Evolutionary conservation across 331 rosid genomes (phyloP), one percentile per base, ranked within the genome.

Genomic region (Rhamnella rubrinervis): DNA sequence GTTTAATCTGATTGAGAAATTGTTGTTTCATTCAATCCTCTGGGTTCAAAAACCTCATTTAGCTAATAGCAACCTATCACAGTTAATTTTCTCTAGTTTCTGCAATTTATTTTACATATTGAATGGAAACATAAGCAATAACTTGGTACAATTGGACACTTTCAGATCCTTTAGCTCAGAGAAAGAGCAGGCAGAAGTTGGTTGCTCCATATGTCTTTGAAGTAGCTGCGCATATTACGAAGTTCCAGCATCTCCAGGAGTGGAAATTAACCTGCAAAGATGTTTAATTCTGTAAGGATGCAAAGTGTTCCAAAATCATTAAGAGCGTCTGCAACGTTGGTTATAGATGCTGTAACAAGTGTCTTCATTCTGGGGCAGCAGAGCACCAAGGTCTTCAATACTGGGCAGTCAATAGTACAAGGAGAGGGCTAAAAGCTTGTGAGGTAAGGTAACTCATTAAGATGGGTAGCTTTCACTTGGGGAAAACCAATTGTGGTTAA

Each of bases 11-110:
- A 39, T 52, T 23, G 28, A 46, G 65, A 51, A 38, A 16, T 28
- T 13, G 21, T 50, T 39, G 6, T 23, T 4, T 31, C 35, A 31
- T 31, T 31, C 35, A 31, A 31, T 4, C 35, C 35, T 31, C 5
- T 46, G 57, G 68, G 6, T 49, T 84, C 75, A 75, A 78, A 84
- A 1, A 81, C n/a, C 15, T 41, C 62, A 7, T 75, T 56, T 15
- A 84, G 58, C 9, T 8, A 67, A 63, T 4, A 1, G 7, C 77
- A 56, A 0, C 0, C 13, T 0, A 0, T 5, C 61, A 74, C 53
- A 0, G 0, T 1, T 3, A 65, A 6, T n/a, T 6, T 15, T 23
- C 59, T 77, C 61, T 41, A 80, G 38, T 31, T 71, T 80, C 9
- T 59, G 80, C 40, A 77, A 62, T 20, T 38, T 20, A 17, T n/a